Evolutionary conservation across 2,329 filamentous ascomycete species (phyloP), one percentile per base, ranked within the genome.

Genomic region (Fusarium haematococcum): DNA sequence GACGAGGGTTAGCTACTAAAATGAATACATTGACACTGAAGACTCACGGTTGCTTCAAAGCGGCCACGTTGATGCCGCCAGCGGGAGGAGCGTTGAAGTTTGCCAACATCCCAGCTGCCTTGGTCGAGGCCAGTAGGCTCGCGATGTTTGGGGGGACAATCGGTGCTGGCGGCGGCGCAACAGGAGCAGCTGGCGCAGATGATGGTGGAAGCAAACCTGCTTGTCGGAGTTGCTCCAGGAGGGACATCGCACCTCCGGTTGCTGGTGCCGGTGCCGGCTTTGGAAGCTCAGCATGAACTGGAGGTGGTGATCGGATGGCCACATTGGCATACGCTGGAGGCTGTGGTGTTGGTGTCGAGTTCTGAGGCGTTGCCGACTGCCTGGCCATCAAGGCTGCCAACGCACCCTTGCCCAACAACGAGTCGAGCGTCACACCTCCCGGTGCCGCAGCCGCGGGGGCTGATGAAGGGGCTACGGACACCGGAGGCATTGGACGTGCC

Each of bases 21-120:
- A n/a, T 10, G 1, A 5, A 23, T 11, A 27, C 14, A 6, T 32
- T 6, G 5, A 20, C 1, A 13, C 6, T 2, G 6, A 8, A 27
- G 1, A 85, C 91, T 84, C 87, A 94, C 91, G 93, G 90, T 84
- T 84, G 81, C 70, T 95, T 95, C 50, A 97, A 87, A 32, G 93
- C 93, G 8, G 89, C 87, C 5, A 91, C 87, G 64, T 90, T 92
- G 75, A 96, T 86, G 64, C 89, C 87, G 23, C 91, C 87, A 70
- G 88, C 86, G 74, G 85, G 86, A 58, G 84, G 81, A 18, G 85
- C 81, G 20, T 79, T 81, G 41, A 85, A 57, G 14, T 64, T 68
- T 2, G 72, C 76, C 60, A 67, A 45, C 35, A 67, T 37, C 16
- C 64, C 64, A 16, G 77, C 80, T 63, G 73, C 75, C 63, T 80